Base-by-base conservation (phyloP, 2,329 filamentous ascomycete species). In the Emericellopsis cladophorae region DNA sequence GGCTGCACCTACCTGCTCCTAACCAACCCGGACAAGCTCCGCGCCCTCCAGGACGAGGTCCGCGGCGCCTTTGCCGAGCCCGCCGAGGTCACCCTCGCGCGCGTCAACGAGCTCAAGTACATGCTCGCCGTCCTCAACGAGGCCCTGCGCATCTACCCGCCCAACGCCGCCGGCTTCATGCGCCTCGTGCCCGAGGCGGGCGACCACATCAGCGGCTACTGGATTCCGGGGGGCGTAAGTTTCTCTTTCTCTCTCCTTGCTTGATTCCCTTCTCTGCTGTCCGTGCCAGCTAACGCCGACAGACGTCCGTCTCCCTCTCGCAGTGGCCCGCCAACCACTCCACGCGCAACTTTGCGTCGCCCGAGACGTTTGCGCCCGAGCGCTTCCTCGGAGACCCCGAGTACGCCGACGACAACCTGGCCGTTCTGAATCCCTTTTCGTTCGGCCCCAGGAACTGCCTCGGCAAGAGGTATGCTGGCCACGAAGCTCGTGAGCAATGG, bases 1-100 rank as follows among this genome's bases (percentile, higher is more conserved):
- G 67, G 66, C 2, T 50, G 55, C 0, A 65, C 64, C 0, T 70
- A 59, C 40, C 52, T 64, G 0, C 51, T 74, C 0, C 48, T 65
- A 18, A 34, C 8, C 11, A 11, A 41, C 16, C 39, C 39, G 21
- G 29, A 35, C 11, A 34, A 18, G 5, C 21, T 23, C n/a, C 10
- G 9, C 4, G n/a, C 9, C 33, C 31, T 41, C 33, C n/a, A 10
- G 11, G 7, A 37, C 14, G 42, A 44, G 22, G 22, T 44, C 26
- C 24, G 26, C n/a, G 23, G 23, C 10, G 35, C 24, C 8, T 42
- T 42, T 24, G 26, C 7, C 26, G 10, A 15, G 16, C 24, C 31
- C 11, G 58, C 63, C 1, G 62, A 67, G 39, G 45, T 49, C 4
- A 45, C 49, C 7, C 54, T 58, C 1, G 41, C 54, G 0, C 49